Evolutionary conservation across 225 moss, liverwort and hornwort genomes (phyloP).

Genomic region (Ulota crispa): DNA sequence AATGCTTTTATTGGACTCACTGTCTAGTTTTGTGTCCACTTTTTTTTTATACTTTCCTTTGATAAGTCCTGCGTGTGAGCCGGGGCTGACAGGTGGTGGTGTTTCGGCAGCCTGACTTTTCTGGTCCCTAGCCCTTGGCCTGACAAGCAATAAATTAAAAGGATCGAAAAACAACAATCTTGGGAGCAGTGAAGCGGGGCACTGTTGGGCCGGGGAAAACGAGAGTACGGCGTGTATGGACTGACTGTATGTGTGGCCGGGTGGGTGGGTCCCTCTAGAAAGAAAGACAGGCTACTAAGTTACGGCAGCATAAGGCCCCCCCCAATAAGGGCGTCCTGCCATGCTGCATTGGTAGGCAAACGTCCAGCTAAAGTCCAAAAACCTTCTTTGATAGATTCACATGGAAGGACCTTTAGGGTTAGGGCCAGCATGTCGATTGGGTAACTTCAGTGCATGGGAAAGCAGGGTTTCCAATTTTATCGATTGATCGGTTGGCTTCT

Average conservation of each 20-base stretch:
- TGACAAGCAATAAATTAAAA: background rate
- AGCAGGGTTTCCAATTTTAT: no score
- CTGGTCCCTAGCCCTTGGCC: background rate
- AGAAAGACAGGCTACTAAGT: background rate
- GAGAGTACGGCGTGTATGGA: constrained; percentile 30
- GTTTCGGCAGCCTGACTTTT: constrained; percentile 30
- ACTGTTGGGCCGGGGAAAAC: constrained; percentile 13
- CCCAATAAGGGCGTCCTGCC: no score
- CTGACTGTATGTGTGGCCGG: background rate
- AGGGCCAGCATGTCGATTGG: no score
- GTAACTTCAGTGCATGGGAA: no score
- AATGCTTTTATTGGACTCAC: background rate
- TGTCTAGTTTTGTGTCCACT: background rate
- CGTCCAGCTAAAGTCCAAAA: no score
- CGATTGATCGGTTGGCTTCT: no score
- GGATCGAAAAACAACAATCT: background rate
- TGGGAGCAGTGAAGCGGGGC: constrained; percentile 7
- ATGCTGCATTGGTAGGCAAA: no score
- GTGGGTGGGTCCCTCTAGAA: constrained; percentile 4
- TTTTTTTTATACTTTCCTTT: background rate
- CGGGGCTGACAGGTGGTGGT: background rate
- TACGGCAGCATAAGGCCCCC: background rate
- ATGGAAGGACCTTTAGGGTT: no score
- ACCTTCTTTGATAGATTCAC: no score
- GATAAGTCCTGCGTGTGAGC: background rate